Evolutionary conservation across 805 yeast species (phyloP), one percentile per base, ranked within the genome.

Genomic region (Candida khao-thaluensis): DNA sequence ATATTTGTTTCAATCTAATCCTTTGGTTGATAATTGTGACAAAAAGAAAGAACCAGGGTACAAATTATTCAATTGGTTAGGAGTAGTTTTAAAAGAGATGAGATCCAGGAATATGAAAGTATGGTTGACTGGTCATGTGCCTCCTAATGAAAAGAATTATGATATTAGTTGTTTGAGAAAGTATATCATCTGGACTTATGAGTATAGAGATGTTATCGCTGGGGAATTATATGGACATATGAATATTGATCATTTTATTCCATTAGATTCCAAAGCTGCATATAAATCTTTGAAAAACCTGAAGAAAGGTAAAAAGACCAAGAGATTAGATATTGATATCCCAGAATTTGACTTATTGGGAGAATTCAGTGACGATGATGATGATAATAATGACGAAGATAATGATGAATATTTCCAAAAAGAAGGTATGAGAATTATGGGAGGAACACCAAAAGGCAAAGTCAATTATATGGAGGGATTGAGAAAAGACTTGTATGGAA

Each of bases 171-270:
- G 96, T 54, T 79, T 76, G 48, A 69, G 87, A 35, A 86, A 86
- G 58, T 82, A 79, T 59, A 75, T 84, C 17, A 71, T 80, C n/a
- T 87, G 95, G 95, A 62, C 80, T 24, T 78, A 85, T 52, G 95
- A 86, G 56, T 87, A 82, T 56, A 70, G 95, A 48, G 96, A 87
- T 57, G 75, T 87, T 28, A 83, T 87, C 18, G 69, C 88, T 45
- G 95, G 95, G 14, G 88, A 90, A 8, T 62, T 87, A 21, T 87
- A 76, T 57, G 96, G 96, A 0, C 96, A 87, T 56, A 87, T 87
- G 95, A 87, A 87, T 59, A 69, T 86, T 39, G 95, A 88, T 56
- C 95, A 87, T 62, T 86, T 84, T 56, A 71, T 85, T 31, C 88
- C 95, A 0, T 66, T 83, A 44, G 91, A 87, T 62, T 73, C 87